Conservation (phyloP, 176 grass and related monocot species). For the Typha latifolia region DNA sequence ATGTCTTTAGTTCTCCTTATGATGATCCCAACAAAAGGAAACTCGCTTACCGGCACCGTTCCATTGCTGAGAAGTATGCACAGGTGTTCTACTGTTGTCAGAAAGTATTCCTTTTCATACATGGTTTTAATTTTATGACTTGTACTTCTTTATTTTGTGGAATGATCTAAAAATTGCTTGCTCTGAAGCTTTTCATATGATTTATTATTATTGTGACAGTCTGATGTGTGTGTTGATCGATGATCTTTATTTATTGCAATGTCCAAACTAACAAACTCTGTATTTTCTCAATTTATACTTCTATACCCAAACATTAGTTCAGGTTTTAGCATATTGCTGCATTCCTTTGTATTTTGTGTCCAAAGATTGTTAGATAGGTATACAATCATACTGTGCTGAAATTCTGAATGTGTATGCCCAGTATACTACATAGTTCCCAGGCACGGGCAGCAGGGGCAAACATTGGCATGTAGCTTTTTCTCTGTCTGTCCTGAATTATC, state of each 20-base stretch:
- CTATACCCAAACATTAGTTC: no score
- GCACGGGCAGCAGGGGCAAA: no score
- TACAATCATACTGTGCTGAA: no score
- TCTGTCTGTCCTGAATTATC: no score
- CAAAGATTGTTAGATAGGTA: no score
- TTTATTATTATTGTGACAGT: neutral
- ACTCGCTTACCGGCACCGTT: slow-evolving; percentile 83
- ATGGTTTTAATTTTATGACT: slow-evolving; percentile 5
- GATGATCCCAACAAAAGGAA: slow-evolving; percentile 85
- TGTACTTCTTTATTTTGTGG: slow-evolving; percentile 8
- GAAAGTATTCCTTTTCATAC: slow-evolving; percentile 16
- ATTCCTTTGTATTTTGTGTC: no score
- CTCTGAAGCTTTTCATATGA: neutral
- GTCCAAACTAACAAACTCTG: no score
- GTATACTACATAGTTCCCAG: no score
- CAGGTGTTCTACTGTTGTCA: slow-evolving; percentile 35
- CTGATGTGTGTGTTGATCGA: neutral
- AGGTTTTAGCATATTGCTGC: no score
- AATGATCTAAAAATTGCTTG: neutral
- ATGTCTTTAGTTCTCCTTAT: slow-evolving; percentile 61
- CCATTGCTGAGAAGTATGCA: slow-evolving; percentile 70
- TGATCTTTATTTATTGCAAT: neutral
- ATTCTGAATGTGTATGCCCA: no score
- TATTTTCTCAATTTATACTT: no score
- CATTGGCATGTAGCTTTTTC: no score